Base-by-base conservation (phyloP, 2,329 filamentous ascomycete genomes). In the Annulohypoxylon truncatum region DNA sequence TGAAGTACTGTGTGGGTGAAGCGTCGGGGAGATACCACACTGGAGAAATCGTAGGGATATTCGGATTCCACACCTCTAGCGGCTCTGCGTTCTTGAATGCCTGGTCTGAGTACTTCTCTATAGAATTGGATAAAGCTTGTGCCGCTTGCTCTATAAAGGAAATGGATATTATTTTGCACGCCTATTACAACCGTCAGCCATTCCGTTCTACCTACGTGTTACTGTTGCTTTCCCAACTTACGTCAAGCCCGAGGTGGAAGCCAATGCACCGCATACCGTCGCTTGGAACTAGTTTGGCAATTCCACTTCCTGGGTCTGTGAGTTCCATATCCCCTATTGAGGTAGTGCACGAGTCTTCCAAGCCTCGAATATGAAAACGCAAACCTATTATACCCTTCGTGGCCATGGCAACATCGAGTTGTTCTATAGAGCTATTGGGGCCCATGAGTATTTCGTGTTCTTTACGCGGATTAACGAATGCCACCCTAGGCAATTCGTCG, bases 81-180 rank as follows among this genome's bases (percentile, higher is more conserved):
- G 47, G 33, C 10, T 29, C 29, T 60, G 15, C 3, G 26, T 20
- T 29, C 40, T 46, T 28, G 29, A 15, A 18, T 31, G 7, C 20
- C n/a, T n/a, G 7, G 4, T 31, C 13, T 22, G 7, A 3, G 33
- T 13, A 9, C 5, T 44, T 20, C 24, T 42, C 9, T 18, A 40
- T 24, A 38, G 40, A 8, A 20, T 38, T 18, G 15, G 13, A 2
- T 8, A 24, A 8, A 26, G 38, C 24, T 28, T 18, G 33, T 15
- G 42, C 4, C 35, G 47, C 40, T 12, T 24, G 31, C 50, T 59
- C 64, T n/a, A 57, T 24, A 12, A 71, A 42, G 22, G 64, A 56
- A 18, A 72, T 48, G 2, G 61, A 63, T 6, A 72, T 64, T 9
- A 72, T 28, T 38, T 72, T 71, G 47, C 67, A 71, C 33, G 64